These are phyloP conservation scores for Arthrobotrys sphaeroides DNA, from an alignment of 2,329 filamentous ascomycete genomes.

Conservation along the genomic window DNA sequence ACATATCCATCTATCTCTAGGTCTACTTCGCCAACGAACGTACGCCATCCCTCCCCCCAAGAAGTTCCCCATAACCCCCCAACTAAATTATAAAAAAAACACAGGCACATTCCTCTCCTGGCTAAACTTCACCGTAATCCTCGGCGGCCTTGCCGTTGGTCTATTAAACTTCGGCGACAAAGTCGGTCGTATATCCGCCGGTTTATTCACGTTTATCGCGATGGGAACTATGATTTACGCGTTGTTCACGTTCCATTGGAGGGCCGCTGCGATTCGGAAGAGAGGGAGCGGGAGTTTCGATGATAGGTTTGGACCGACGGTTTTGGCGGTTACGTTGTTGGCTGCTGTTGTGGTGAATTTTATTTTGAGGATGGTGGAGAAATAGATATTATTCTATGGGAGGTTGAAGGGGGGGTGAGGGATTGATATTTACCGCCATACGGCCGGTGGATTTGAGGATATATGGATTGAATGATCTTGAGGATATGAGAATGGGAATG, in stretches of 20 bases:
- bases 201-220: slow-evolving; percentile 90
- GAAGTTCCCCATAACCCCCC: neutral
- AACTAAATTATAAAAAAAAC: neutral
- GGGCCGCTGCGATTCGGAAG: slow-evolving; percentile 88
- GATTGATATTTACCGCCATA: neutral
- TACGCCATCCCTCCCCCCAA: slow-evolving; percentile 16
- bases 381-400: slow-evolving; percentile 8
- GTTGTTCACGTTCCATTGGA: slow-evolving; percentile 94
- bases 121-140: slow-evolving; percentile 99
- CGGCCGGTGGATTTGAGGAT: too few relatives aligned
- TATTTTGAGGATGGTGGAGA: slow-evolving; percentile 73
- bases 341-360: slow-evolving; percentile 96
- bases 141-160: slow-evolving; percentile 93
- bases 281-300: slow-evolving; percentile 95
- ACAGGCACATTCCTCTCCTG: slow-evolving; percentile 87
- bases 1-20: neutral
- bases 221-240: slow-evolving; percentile 97
- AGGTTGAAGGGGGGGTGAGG: neutral
- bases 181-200: slow-evolving; percentile 91
- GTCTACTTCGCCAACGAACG: slow-evolving; percentile 99
- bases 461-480: too few relatives aligned
- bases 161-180: slow-evolving; percentile 98
- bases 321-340: slow-evolving; percentile 85
- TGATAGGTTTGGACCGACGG: slow-evolving; percentile 90
- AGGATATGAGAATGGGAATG: too few relatives aligned